Evolutionary conservation across 1,284 basidiomycete species (phyloP), one percentile per base, ranked within the genome.

Genomic region (Cutaneotrichosporon dermatis): DNA sequence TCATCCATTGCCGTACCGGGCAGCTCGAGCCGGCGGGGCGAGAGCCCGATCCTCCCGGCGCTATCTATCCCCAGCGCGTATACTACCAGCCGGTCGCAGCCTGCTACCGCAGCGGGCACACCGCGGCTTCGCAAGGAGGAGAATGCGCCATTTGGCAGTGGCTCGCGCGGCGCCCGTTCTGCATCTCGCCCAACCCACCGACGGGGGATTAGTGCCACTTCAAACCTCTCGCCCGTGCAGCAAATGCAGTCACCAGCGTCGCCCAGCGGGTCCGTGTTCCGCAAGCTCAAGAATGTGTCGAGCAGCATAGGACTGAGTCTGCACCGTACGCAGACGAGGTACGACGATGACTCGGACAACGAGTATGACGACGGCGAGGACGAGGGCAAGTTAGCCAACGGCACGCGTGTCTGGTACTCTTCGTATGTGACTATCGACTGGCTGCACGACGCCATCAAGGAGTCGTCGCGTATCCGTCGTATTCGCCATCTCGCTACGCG

Each of bases 401-500:
- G 92, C 37, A 86, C 90, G 52, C 87, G 92, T 41, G 90, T 94
- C 36, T 95, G 92, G 92, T 94, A 93, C 76, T 87, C 88, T 42
- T 90, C 72, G 6, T 78, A 73, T 55, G 73, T 75, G 13, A 77
- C 73, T 12, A 76, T 75, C 42, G 92, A 94, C 75, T 94, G 92
- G 92, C 81, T 95, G 53, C 92, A 95, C 71, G 92, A 95, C 78
- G 84, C 89, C 40, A 92, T 94, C 80, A 92, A 94, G 75, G 90
- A 93, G 69, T 90, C 90, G 0, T 83, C 85, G 1, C 87, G 92
- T 25, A 86, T 89, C 60, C 83, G 86, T 35, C 83, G 85, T 48
- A 79, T 94, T 15, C 71, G 78, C n/a, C 81, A 86, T 54, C 84
- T 80, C 51, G 68, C 72, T 13, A 82, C 84, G 54, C 86, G 83